phyloP scores from a whole-genome alignment of 2,329 filamentous ascomycete species.

The Pezicula radicicola region DNA sequence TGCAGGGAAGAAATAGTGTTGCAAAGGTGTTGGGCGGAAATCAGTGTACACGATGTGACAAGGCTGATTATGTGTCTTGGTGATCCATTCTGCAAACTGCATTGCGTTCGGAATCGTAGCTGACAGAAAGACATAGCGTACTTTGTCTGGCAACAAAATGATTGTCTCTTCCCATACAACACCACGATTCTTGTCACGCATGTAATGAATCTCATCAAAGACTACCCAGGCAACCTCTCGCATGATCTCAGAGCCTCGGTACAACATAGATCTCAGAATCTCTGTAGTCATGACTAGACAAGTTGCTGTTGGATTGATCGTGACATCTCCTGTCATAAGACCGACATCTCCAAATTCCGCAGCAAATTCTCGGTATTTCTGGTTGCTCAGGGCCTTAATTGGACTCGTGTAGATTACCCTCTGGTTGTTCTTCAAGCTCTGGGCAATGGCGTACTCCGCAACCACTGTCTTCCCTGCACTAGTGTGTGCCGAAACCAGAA shows the following conservation, averaged over 20 bases:
- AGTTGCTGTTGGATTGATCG: constrained; percentile 96
- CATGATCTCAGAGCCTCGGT: constrained; percentile 98
- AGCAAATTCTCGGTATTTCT: constrained; percentile 96
- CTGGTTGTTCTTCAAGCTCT: constrained; percentile 96
- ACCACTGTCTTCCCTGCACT: constrained; percentile 98
- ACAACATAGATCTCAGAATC: constrained; percentile 98
- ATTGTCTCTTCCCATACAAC: constrained; percentile 99
- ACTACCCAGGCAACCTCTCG: constrained; percentile 98
- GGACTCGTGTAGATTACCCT: constrained; percentile 98
- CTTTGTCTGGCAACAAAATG: constrained; percentile 95
- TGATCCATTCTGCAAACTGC: constrained; percentile 99
- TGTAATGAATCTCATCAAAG: constrained; percentile 98
- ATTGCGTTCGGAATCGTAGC: constrained; percentile 98
- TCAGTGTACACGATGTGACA: constrained; percentile 99
- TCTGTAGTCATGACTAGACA: constrained; percentile 99
- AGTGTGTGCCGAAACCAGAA: constrained; percentile 94
- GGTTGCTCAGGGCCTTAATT: constrained; percentile 97
- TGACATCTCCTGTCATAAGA: constrained; percentile 98
- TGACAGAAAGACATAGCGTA: constrained; percentile 96
- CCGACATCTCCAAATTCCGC: constrained; percentile 96
- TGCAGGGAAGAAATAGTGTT: constrained; percentile 96
- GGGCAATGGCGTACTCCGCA: constrained; percentile 96
- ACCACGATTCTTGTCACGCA: constrained; percentile 90
- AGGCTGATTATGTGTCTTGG: constrained; percentile 94
- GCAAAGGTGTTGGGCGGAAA: constrained; percentile 91